A percentile compares a stretch with the other conserved stretches of the same genome.
Conservation (phyloP, 139 green algal species). For the Chlorella sp. region DNA sequence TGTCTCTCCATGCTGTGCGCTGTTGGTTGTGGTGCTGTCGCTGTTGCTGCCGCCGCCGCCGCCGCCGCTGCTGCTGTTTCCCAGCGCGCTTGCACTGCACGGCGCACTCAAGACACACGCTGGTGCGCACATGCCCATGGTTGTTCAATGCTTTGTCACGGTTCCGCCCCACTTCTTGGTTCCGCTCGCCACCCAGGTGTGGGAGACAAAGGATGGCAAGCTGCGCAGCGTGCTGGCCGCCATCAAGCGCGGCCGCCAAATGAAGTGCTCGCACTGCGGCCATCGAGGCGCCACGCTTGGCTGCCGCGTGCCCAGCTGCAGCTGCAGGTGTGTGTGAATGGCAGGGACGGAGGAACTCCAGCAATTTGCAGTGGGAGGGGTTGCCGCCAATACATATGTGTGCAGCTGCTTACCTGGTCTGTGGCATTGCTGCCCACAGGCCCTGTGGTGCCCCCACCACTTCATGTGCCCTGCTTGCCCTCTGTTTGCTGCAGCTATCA, state of each 20-base stretch:
- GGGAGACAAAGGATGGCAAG: slow-evolving; percentile 48
- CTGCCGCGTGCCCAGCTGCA: slow-evolving; percentile 72
- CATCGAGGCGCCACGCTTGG: slow-evolving; percentile 70
- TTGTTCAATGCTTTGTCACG: too few relatives aligned
- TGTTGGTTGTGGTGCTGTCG: too few relatives aligned
- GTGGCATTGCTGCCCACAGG: neutral
- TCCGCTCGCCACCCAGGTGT: slow-evolving; percentile 46
- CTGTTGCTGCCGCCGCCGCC: too few relatives aligned
- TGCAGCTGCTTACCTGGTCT: too few relatives aligned
- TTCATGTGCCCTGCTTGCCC: neutral
- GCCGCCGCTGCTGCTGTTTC: too few relatives aligned
- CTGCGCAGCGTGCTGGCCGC: slow-evolving; percentile 52
- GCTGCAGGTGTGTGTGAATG: neutral
- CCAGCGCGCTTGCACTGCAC: neutral
- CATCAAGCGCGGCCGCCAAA: slow-evolving; percentile 50
- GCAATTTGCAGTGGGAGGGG: too few relatives aligned
- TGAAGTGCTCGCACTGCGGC: slow-evolving; percentile 60
- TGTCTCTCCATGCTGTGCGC: too few relatives aligned
- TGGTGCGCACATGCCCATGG: too few relatives aligned
- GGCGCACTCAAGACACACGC: neutral
- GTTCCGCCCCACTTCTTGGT: too few relatives aligned
- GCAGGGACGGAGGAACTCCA: neutral
- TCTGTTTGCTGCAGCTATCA: slow-evolving; percentile 57
- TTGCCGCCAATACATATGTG: too few relatives aligned
- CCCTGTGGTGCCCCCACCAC: neutral